Conservation (phyloP, 78 protist genomes). For the Dictyostelium firmibasis region DNA sequence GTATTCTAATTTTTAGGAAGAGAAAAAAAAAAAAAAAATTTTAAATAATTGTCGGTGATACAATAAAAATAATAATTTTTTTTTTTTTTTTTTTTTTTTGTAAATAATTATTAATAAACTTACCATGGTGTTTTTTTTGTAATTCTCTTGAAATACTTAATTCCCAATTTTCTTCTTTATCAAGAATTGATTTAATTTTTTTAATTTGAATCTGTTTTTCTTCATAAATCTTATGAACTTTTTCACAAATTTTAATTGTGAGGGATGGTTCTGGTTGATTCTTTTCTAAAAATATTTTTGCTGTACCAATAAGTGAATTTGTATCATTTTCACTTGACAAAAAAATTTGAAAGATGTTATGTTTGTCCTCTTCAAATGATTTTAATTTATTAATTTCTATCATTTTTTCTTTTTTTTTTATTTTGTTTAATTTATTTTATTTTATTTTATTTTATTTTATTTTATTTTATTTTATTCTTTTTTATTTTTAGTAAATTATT, state of each 20-base stretch:
- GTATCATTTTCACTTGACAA: neutral
- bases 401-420: neutral
- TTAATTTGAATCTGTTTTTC: neutral
- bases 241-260: conserved; percentile 5
- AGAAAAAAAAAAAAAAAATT: too few relatives aligned
- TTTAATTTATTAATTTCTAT: neutral
- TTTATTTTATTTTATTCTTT: too few relatives aligned
- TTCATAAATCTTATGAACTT: neutral
- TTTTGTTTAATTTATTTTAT: neutral
- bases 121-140: neutral
- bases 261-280: neutral
- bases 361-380: neutral
- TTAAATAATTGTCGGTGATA: too few relatives aligned
- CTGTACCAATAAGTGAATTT: neutral
- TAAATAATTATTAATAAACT: too few relatives aligned
- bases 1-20: too few relatives aligned
- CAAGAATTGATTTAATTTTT: neutral
- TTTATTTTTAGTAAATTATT: too few relatives aligned
- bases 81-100: too few relatives aligned
- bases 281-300: neutral
- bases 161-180: neutral
- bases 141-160: neutral
- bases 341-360: neutral
- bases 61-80: too few relatives aligned
- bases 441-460: neutral